Evolutionary conservation across 164 flowering plant species (phyloP).

Genomic region (Vitis amurensis): DNA sequence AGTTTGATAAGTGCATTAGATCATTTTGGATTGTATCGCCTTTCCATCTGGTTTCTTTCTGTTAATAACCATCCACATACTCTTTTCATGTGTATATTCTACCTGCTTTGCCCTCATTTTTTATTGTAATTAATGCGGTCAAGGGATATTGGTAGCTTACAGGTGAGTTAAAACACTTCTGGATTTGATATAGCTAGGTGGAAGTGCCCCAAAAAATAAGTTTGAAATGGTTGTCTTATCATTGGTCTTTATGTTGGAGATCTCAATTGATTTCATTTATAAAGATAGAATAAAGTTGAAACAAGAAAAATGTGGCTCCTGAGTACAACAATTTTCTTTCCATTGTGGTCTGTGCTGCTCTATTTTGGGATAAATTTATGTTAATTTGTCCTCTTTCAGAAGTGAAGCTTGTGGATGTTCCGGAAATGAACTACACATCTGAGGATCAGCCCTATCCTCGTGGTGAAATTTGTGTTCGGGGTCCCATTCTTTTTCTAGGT

Average conservation of each 20-base stretch:
- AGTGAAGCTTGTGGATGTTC: conserved; percentile 91
- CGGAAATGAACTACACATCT: conserved; percentile 94
- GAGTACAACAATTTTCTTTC: background rate
- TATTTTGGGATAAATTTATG: background rate
- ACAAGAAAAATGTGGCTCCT: no score
- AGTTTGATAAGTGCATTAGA: no score
- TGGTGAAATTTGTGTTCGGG: conserved; percentile 93
- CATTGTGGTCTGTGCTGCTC: background rate
- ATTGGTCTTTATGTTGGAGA: background rate
- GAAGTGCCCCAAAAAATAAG: background rate
- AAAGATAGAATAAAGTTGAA: background rate
- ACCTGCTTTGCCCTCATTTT: background rate
- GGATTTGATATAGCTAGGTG: background rate
- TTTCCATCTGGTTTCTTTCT: no score
- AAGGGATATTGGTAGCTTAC: background rate
- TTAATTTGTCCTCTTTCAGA: conserved; percentile 47
- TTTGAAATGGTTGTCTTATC: background rate
- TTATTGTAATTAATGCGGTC: background rate
- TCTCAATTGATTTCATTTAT: background rate
- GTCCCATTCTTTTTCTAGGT: conserved; percentile 85
- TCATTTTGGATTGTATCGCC: no score
- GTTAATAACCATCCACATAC: no score
- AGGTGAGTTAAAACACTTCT: background rate
- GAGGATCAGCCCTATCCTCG: conserved; percentile 91
- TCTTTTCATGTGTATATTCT: background rate